Percentiles rank a stretch among this genome's conserved stretches.
Evolutionary conservation across 768 basidiomycete species (phyloP).

Genomic region (Mrakia hoshinonis): DNA sequence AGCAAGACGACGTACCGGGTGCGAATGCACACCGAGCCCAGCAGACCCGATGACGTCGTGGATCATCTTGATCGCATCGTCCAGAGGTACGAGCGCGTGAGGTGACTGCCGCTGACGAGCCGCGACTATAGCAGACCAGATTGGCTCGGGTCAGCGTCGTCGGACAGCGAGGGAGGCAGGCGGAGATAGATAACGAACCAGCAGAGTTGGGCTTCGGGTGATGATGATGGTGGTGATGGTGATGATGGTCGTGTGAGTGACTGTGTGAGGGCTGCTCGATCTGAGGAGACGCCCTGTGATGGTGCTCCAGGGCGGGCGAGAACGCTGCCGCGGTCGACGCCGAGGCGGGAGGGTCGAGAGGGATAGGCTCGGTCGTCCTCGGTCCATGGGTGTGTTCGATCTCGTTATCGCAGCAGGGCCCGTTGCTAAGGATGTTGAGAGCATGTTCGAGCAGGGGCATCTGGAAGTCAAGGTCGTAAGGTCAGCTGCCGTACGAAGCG

Average conservation of each 20-base stretch:
- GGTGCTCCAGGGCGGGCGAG: background rate
- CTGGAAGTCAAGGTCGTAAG: background rate
- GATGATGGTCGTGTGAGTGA: conserved; percentile 34
- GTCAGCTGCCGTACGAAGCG: background rate
- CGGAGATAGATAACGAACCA: background rate
- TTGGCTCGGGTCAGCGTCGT: conserved; percentile 31
- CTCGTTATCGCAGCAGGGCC: background rate
- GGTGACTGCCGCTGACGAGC: conserved; percentile 67
- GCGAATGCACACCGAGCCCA: conserved; percentile 43
- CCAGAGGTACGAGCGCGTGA: conserved; percentile 60
- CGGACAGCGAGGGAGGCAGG: conserved; percentile 46
- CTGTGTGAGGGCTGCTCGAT: conserved; percentile 9
- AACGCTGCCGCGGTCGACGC: background rate
- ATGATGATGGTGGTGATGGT: conserved; percentile 43
- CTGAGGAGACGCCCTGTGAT: background rate
- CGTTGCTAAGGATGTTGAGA: conserved; percentile 16
- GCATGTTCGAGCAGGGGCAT: conserved; percentile 26
- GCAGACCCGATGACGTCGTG: conserved; percentile 44
- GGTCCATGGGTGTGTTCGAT: conserved; percentile 15
- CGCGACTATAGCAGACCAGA: conserved; percentile 60
- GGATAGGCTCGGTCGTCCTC: background rate
- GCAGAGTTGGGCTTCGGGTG: conserved; percentile 47
- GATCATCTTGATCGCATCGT: conserved; percentile 57
- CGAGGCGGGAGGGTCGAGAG: background rate
- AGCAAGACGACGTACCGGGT: conserved; percentile 45